Evolutionary conservation across 106 monocot genomes (phyloP).

Genomic region (Dendrobium huoshanense): DNA sequence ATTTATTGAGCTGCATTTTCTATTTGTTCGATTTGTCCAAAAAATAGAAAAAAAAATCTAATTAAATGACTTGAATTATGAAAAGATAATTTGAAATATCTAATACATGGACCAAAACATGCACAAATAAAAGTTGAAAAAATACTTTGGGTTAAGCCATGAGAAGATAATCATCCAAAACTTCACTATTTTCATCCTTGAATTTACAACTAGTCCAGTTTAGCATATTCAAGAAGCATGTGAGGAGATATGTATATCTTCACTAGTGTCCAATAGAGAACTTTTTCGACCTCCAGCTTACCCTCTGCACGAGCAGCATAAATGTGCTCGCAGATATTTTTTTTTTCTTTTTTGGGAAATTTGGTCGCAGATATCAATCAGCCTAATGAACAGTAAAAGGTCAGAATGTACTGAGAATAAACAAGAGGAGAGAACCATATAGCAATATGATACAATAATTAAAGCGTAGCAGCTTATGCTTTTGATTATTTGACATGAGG

Average conservation of each 20-base stretch:
- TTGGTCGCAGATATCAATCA: slow-evolving; percentile 87
- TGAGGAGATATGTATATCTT: slow-evolving; percentile 81
- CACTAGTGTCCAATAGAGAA: slow-evolving; percentile 73
- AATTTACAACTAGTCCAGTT: too few species aligned
- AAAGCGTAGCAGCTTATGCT: neutral
- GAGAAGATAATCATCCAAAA: too few species aligned
- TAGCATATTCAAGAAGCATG: slow-evolving; percentile 33
- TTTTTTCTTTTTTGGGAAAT: too few species aligned
- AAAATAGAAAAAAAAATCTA: too few species aligned
- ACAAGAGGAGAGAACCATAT: neutral
- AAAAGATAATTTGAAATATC: too few species aligned
- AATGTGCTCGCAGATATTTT: slow-evolving; percentile 92
- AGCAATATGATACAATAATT: neutral
- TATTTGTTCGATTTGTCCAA: too few species aligned
- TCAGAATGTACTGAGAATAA: neutral
- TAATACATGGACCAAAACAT: too few species aligned
- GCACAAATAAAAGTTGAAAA: too few species aligned
- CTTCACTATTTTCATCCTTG: too few species aligned
- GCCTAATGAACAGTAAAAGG: slow-evolving; percentile 24
- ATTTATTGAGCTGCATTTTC: too few species aligned
- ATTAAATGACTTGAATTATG: too few species aligned
- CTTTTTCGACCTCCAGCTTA: slow-evolving; percentile 88
- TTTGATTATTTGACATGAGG: neutral
- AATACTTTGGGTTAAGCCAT: too few species aligned
- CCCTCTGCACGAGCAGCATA: slow-evolving; percentile 92